Base-by-base conservation (phyloP, 2,329 filamentous ascomycete genomes). In the Tolypocladium capitatum region DNA sequence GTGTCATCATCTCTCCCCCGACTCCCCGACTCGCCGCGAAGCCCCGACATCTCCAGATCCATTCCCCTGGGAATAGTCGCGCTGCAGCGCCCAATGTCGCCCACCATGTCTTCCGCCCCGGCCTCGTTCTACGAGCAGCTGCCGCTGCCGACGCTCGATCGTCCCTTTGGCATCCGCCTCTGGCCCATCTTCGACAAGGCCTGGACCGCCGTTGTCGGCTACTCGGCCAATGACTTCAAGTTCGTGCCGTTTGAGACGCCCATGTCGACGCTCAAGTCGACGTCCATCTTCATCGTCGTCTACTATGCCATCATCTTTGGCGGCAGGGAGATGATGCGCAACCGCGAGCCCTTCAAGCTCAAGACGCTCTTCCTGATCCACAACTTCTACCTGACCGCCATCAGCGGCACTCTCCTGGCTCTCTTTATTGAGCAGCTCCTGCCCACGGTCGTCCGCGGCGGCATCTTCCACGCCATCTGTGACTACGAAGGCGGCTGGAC, bases 291-390 rank as follows among this genome's bases (percentile, higher is more conserved):
- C 64, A 83, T 96, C 58, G 71, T 88, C 62, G 71, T 86, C 64
- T 98, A 97, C 82, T 97, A 97, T 69, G 71, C 85, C 56, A 74
- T 95, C 70, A 92, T 97, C 61, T 94, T 97, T 57, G 90, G 90
- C 54, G 92, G 91, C 51, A 80, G 91, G 55, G 87, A 94, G 69
- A 65, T 89, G 59, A 97, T 98, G 92, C 86, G 87, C 70, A 83
- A 85, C 61, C 80, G 87, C 53, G 76, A 83, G 63, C 76, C 91
- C 21, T 84, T 92, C 72, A 86, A 94, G 76, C 79, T 97, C 62
- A 92, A 87, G 74, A 73, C 77, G 16, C 73, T 92, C 50, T 97
- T 97, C 76, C 86, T 95, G 72, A 78, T 96, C 63, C 91, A 98
- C 80, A 98, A 98, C 77, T 84, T 97, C 61, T 82, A 90, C 72